phyloP scores from a whole-genome alignment of 371 early-diverging fungal genomes.

The Circinella minor region DNA sequence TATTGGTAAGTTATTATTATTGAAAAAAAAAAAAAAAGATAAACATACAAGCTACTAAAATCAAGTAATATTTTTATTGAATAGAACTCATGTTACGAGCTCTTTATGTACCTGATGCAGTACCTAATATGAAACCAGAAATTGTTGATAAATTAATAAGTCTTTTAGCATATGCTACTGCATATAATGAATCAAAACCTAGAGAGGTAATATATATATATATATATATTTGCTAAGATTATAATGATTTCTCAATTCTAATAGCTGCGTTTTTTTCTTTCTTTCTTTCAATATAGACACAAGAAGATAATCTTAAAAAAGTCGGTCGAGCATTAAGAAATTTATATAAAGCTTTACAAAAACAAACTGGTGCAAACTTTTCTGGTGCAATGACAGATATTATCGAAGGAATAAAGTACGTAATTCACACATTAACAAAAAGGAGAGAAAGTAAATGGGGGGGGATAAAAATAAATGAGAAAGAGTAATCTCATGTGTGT shows the following conservation, averaged over 20 bases:
- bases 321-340: slow-evolving; percentile 23
- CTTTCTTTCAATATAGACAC: slow-evolving; percentile 6
- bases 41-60: too few relatives aligned
- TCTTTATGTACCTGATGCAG: slow-evolving; percentile 54
- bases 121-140: slow-evolving; percentile 47
- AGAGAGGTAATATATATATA: slow-evolving; percentile 19
- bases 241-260: background rate
- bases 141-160: slow-evolving; percentile 64
- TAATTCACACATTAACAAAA: background rate
- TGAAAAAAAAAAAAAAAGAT: too few relatives aligned
- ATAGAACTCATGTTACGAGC: slow-evolving; percentile 52
- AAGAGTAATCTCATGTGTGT: background rate
- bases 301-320: slow-evolving; percentile 22
- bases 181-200: slow-evolving; percentile 43
- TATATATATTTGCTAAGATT: too few relatives aligned
- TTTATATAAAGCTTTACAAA: slow-evolving; percentile 22
- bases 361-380: slow-evolving; percentile 9
- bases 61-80: background rate
- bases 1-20: slow-evolving; percentile 38
- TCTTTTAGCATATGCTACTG: slow-evolving; percentile 64
- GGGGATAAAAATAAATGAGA: slow-evolving; percentile 17
- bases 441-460: background rate
- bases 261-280: too few relatives aligned
- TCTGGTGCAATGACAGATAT: background rate
- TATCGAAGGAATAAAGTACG: slow-evolving; percentile 1